Conservation (phyloP, 441 rosid genomes). For the Adansonia rubrostipa region DNA sequence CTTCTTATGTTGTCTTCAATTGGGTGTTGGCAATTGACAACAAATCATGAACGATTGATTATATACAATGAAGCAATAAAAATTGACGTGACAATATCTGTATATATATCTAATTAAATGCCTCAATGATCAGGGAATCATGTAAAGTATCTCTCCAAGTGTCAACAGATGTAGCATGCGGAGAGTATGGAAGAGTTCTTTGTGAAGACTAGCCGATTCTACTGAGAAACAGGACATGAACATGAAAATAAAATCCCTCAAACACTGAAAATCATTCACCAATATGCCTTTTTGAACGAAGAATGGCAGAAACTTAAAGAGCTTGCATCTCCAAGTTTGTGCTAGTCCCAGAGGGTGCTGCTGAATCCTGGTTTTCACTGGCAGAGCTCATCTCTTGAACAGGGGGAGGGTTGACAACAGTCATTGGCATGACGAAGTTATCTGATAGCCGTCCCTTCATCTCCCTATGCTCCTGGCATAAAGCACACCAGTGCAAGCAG, state of each 20-base stretch:
- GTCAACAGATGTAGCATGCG: not conserved
- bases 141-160: not conserved
- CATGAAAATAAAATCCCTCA: not conserved
- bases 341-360: conserved; percentile 57
- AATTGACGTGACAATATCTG: not conserved
- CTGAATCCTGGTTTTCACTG: conserved; percentile 42
- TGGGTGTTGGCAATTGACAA: not conserved
- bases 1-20: not conserved
- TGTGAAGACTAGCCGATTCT: not conserved
- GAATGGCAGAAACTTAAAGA: conserved; percentile 43
- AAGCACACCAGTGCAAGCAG: conserved; percentile 68
- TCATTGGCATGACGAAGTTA: conserved; percentile 63
- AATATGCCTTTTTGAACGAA: conserved; percentile 16
- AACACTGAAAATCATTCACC: not conserved
- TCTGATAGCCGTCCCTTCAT: conserved; percentile 75
- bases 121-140: not conserved
- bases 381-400: conserved; percentile 67
- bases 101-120: conserved; percentile 15
- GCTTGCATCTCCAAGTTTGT: conserved; percentile 80
- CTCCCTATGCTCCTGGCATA: conserved; percentile 83
- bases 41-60: not conserved
- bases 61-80: not conserved
- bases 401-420: conserved; percentile 70
- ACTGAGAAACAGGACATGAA: not conserved
- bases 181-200: not conserved